A percentile compares a stretch with the other conserved stretches of the same genome.
Evolutionary conservation across 2,329 filamentous ascomycete species (phyloP).

Genomic region (Parafenestella ontariensis): DNA sequence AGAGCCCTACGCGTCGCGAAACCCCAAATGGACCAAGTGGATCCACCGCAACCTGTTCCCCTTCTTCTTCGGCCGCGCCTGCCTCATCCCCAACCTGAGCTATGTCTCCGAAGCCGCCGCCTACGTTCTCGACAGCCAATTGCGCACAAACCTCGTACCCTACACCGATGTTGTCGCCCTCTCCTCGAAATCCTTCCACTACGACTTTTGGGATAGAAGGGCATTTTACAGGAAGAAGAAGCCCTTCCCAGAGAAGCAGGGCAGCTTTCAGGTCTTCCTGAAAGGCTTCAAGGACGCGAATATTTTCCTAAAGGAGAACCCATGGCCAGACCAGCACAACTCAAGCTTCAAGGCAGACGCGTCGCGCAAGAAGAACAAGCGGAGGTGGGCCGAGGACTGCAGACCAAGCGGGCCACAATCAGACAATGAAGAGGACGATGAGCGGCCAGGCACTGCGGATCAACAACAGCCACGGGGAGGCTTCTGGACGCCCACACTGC

Average conservation of each 20-base stretch:
- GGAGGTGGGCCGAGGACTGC: constrained; percentile 80
- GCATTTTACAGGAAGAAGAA: constrained; percentile 88
- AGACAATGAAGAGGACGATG: constrained; percentile 66
- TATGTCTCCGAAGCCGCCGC: constrained; percentile 98
- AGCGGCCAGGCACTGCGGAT: constrained; percentile 46
- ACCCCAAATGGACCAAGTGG: constrained; percentile 99
- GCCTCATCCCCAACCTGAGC: constrained; percentile 94
- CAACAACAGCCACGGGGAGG: constrained; percentile 61
- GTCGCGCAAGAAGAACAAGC: constrained; percentile 70
- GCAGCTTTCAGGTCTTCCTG: constrained; percentile 96
- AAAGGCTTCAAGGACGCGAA: constrained; percentile 98
- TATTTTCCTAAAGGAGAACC: constrained; percentile 90
- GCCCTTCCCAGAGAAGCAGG: constrained; percentile 84
- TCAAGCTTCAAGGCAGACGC: constrained; percentile 71
- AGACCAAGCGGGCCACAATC: constrained; percentile 68
- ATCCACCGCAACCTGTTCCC: constrained; percentile 97
- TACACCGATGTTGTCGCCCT: constrained; percentile 95
- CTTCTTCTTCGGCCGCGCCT: constrained; percentile 94
- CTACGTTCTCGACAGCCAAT: constrained; percentile 89
- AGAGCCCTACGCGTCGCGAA: constrained; percentile 94
- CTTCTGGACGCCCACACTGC: constrained; percentile 85
- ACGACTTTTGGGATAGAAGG: constrained; percentile 95
- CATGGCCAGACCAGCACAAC: constrained; percentile 91
- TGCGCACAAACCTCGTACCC: constrained; percentile 90
- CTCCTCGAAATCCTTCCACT: constrained; percentile 96